Evolutionary conservation across 257 asterid genomes (phyloP), one percentile per base, ranked within the genome.

Genomic region (Fraxinus pennsylvanica): DNA sequence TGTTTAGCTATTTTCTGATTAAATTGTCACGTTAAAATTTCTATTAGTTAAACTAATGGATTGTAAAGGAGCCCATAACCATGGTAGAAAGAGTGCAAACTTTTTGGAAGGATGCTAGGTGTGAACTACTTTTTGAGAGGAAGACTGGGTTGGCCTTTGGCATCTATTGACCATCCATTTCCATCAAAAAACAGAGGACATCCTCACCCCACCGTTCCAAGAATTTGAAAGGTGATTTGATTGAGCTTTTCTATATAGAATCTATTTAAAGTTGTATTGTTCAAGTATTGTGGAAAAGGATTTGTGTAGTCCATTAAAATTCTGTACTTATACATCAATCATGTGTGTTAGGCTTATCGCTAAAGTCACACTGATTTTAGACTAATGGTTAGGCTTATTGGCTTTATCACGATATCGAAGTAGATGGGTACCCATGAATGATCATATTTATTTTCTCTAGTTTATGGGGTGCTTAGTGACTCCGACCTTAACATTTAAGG

Each of bases 121-220:
- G 32, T 69, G 74, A 73, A 41, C 73, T 47, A 78, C 77, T 74
- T 81, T 75, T 74, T 74, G 73, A 72, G 74, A 73, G 21, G 66
- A 77, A 77, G 76, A 76, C 78, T 61, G 22, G 45, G 57, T 1
- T 57, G 21, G 47, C 29, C 22, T 72, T 83, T 81, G 84, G 81
- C 73, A 72, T 85, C 78, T 78, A 73, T 80, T 81, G 84, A 79
- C 77, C 81, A 78, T 78, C 66, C 72, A 59, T 74, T 74, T 50
- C 12, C 61, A 75, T 78, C 76, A 75, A 66, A 14, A 19, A 63
- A 47, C 9, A 79, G 17, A 9, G 45, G 13, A 39, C 2, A 2
- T 9, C 13, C 45, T 75, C 57, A 82, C 90, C 78, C 91, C 87
- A 84, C 89, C 81, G 74, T 73, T 71, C 73, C 80, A 67, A 76